Evolutionary conservation across 106 monocot genomes (phyloP).

Genomic region (Alisma plantagoaquatica): DNA sequence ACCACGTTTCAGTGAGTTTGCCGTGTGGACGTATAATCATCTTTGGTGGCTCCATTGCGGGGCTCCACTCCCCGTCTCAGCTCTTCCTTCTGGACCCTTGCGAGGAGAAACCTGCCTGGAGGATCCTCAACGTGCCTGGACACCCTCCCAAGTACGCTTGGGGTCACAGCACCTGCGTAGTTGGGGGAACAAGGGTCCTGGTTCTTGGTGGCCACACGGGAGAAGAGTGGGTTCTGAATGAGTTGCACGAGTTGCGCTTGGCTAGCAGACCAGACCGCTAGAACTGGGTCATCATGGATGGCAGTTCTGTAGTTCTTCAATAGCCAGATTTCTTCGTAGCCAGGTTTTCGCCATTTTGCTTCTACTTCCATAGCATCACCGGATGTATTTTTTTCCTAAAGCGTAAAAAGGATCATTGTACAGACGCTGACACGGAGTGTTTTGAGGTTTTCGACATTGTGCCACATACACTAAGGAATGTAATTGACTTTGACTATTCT

Average conservation of each 20-base stretch:
- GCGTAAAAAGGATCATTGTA: no score
- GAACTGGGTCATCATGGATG: no score
- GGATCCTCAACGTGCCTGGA: conserved; percentile 75
- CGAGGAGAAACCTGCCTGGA: conserved; percentile 83
- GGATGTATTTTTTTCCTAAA: no score
- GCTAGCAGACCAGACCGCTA: no score
- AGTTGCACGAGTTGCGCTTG: conserved; percentile 68
- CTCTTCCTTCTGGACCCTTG: conserved; percentile 73
- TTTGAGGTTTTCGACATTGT: no score
- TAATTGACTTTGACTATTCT: no score
- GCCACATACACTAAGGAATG: no score
- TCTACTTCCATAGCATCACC: no score
- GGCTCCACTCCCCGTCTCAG: conserved; percentile 88
- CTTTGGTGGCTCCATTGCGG: conserved; percentile 82
- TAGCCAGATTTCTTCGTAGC: no score
- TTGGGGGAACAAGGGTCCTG: conserved; percentile 70
- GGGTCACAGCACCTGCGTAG: conserved; percentile 87
- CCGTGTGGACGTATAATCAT: conserved; percentile 66
- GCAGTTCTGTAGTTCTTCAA: no score
- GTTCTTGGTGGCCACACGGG: conserved; percentile 89
- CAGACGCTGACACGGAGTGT: no score
- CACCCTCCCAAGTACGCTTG: conserved; percentile 77
- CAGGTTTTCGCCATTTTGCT: no score
- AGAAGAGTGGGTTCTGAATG: conserved; percentile 88
- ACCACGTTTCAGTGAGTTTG: conserved; percentile 78